Evolutionary conservation across 306 rosid species (phyloP).

Genomic region (Dryas alaskensis): DNA sequence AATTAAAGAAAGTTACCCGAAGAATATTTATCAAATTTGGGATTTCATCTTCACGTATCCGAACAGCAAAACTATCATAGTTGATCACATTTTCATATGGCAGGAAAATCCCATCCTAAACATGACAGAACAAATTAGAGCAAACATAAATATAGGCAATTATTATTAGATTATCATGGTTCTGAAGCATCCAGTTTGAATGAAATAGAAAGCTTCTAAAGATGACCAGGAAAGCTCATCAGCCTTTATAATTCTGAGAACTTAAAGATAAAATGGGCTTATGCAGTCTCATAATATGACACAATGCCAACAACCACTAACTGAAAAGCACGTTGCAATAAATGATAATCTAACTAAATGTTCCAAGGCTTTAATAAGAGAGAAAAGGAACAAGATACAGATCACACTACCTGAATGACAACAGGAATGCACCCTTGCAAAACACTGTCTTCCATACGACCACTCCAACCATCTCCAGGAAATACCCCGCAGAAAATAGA

Average conservation of each 20-base stretch:
- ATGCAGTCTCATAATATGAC: neutral
- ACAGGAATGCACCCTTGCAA: constrained; percentile 95
- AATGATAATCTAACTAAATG: neutral
- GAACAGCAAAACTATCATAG: constrained; percentile 84
- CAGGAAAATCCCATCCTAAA: constrained; percentile 83
- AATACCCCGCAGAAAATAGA: constrained; percentile 84
- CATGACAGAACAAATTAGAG: constrained; percentile 24
- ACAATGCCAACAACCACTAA: neutral
- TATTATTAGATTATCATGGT: neutral
- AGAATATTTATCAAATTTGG: constrained; percentile 72
- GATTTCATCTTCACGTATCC: constrained; percentile 69
- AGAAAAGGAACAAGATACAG: constrained; percentile 7
- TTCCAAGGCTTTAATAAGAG: neutral
- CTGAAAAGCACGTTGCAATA: neutral
- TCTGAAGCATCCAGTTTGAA: neutral
- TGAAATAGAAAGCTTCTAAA: neutral
- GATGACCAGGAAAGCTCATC: neutral
- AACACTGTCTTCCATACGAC: constrained; percentile 88
- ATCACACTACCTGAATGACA: constrained; percentile 63
- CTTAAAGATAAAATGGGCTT: neutral
- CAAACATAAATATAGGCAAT: neutral
- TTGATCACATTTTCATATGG: constrained; percentile 86
- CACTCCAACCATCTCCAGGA: constrained; percentile 97
- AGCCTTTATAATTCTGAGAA: neutral
- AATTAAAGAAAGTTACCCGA: constrained; percentile 40